phyloP scores from a whole-genome alignment of 352 stramenopile species.

The Phytophthora aleatoria region DNA sequence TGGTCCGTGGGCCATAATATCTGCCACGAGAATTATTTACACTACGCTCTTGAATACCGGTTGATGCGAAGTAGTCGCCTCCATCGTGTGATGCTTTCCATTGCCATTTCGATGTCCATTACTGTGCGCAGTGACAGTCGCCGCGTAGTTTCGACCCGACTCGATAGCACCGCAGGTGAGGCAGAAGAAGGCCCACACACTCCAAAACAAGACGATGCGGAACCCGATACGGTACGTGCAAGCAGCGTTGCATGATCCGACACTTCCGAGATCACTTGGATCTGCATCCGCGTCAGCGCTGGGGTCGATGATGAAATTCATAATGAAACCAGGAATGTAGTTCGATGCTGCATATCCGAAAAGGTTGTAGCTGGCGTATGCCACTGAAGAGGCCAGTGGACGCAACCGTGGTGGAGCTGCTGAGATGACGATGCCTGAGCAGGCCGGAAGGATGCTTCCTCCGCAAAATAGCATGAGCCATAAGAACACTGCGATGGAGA shows the following conservation, averaged over 20 bases:
- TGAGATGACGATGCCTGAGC: conserved; percentile 86
- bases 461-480: conserved; percentile 89
- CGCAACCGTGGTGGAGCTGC: conserved; percentile 62
- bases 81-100: conserved; percentile 15
- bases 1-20: conserved; percentile 1
- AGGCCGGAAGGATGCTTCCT: conserved; percentile 69
- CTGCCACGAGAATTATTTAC: conserved; percentile 17
- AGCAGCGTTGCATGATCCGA: conserved; percentile 56
- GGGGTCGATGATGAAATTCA: conserved; percentile 78
- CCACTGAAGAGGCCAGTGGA: conserved; percentile 77
- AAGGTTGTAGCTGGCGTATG: conserved; percentile 86
- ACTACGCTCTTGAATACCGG: conserved; percentile 27
- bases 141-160: conserved; percentile 40
- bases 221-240: conserved; percentile 86
- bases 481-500: conserved; percentile 71
- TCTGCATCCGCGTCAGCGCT: conserved; percentile 34
- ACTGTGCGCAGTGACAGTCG: conserved; percentile 13
- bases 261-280: conserved; percentile 17
- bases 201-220: conserved; percentile 82
- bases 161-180: conserved; percentile 48
- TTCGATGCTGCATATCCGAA: conserved; percentile 87
- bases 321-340: conserved; percentile 83
- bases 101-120: conserved; percentile 14
- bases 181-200: conserved; percentile 75
- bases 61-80: conserved; percentile 12